Conservation (phyloP, 2,329 filamentous ascomycete species). For the Nothophoma quercina region DNA sequence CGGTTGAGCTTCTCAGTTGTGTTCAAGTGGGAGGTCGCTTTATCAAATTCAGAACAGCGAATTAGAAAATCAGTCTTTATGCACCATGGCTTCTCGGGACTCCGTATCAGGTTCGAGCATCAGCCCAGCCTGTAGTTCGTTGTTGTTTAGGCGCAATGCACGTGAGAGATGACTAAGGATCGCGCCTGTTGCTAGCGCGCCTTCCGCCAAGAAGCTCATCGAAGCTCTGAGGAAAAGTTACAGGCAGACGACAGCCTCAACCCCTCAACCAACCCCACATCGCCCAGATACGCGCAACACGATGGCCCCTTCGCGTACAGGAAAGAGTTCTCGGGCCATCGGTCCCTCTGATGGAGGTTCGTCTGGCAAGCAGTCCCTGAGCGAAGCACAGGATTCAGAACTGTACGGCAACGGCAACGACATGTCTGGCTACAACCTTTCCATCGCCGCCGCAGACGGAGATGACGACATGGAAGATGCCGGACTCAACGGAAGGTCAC, state of each 20-base stretch:
- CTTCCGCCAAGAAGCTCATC: slow-evolving; percentile 15
- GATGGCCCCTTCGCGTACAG: slow-evolving; percentile 46
- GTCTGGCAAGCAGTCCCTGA: slow-evolving; percentile 90
- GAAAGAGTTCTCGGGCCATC: slow-evolving; percentile 81
- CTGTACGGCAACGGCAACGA: slow-evolving; percentile 81
- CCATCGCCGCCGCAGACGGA: slow-evolving; percentile 79
- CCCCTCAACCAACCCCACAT: slow-evolving; percentile 16
- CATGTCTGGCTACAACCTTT: slow-evolving; percentile 89
- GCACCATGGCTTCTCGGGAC: too few relatives aligned
- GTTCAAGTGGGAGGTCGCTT: too few relatives aligned
- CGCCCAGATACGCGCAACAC: slow-evolving; percentile 34
- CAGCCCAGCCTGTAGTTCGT: too few relatives aligned
- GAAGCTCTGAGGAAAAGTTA: slow-evolving; percentile 19
- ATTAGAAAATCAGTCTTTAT: too few relatives aligned
- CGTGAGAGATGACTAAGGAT: slow-evolving; percentile 5
- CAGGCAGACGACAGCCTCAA: slow-evolving; percentile 3
- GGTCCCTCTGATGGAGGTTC: slow-evolving; percentile 80
- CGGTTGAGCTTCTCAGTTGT: too few relatives aligned
- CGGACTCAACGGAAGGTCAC: slow-evolving; percentile 70
- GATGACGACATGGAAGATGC: slow-evolving; percentile 80
- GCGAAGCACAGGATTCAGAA: slow-evolving; percentile 84
- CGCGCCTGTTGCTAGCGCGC: slow-evolving; percentile 12
- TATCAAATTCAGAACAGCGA: too few relatives aligned
- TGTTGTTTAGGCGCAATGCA: too few relatives aligned
- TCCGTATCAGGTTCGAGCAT: too few relatives aligned